These are phyloP conservation scores for Gloeophyllum trabeum DNA, from an alignment of 768 basidiomycete genomes.

Conservation along the genomic window DNA sequence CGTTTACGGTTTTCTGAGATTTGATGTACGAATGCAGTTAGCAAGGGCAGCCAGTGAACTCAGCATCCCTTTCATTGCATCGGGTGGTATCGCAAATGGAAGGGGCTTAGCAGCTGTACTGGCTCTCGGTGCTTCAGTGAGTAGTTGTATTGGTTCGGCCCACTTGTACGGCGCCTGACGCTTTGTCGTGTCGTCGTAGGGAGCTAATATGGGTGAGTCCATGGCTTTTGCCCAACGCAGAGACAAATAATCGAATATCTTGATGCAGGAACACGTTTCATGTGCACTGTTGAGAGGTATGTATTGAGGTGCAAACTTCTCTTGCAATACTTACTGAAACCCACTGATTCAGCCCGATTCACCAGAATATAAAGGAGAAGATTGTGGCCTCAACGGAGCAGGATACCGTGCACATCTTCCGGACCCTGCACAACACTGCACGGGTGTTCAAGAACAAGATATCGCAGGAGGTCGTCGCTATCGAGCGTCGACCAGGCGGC, in stretches of 20 bases:
- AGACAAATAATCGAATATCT: no score
- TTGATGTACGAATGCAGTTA: conserved; percentile 33
- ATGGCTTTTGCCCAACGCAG: not conserved
- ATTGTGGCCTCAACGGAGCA: conserved; percentile 77
- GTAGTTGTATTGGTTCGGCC: not conserved
- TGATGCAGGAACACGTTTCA: conserved; percentile 61
- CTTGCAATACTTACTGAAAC: no score
- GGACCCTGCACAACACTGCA: conserved; percentile 74
- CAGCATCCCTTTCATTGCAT: conserved; percentile 78
- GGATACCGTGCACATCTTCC: conserved; percentile 85
- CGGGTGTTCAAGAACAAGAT: conserved; percentile 85
- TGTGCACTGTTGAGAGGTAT: conserved; percentile 82
- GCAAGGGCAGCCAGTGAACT: conserved; percentile 82
- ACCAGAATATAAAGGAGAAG: conserved; percentile 82
- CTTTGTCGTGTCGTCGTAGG: conserved; percentile 29
- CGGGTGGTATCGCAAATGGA: conserved; percentile 83
- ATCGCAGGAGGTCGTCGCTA: conserved; percentile 70
- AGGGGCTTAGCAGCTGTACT: conserved; percentile 77
- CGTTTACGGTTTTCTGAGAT: conserved; percentile 1
- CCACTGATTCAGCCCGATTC: conserved; percentile 51
- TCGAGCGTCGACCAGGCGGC: conserved; percentile 73
- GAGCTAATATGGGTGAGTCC: conserved; percentile 65
- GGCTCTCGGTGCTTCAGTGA: conserved; percentile 56
- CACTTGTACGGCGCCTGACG: not conserved
- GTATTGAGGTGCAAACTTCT: conserved; percentile 6